Base-by-base conservation (phyloP, 345 rosid species). In the Euclidium syriacum region DNA sequence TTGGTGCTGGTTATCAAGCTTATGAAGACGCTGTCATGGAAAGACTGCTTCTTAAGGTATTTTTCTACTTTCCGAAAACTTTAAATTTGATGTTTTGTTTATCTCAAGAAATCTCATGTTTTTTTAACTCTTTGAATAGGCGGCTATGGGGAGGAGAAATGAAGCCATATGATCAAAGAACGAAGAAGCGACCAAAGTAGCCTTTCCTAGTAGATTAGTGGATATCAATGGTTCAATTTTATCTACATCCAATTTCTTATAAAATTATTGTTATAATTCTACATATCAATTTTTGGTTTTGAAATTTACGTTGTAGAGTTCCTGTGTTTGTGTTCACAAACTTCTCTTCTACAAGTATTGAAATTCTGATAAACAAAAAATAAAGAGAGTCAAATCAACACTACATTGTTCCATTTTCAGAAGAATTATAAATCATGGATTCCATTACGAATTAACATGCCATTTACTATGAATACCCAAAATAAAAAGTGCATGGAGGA, bases 1-100 rank as follows among this genome's bases (percentile, higher is more conserved):
- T 81, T 8, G 97, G 99, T 23, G n/a, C n/a, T n/a, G 88, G 90
- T 32, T 85, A 81, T 73, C 84, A 87, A 72, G 80, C 85, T 24
- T 83, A 67, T 64, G 99, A 94, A 82, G 86, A 87, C 67, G 65
- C 78, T 1, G 77, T 94, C 34, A 47, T 94, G 71, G 68, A 79
- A 73, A 90, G 78, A 67, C 85, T 94, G 9, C n/a, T n/a, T n/a
- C 75, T 54, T 62, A 75, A 74, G 88, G 97, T 85, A 57, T n/a
- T 29, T 48, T 50, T 42, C 18, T 52, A 50, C 18, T 26, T 6
- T 34, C 47, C 33, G 26, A 16, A n/a, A n/a, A n/a, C 60, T 24
- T 18, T 7, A n/a, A 11, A 17, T 34, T 20, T 18, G 15, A 5
- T 48, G 14, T 18, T 26, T 7, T 12, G 3, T 29, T n/a, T n/a